phyloP scores from a whole-genome alignment of 805 yeast species.

The Starmerella kuoi region DNA sequence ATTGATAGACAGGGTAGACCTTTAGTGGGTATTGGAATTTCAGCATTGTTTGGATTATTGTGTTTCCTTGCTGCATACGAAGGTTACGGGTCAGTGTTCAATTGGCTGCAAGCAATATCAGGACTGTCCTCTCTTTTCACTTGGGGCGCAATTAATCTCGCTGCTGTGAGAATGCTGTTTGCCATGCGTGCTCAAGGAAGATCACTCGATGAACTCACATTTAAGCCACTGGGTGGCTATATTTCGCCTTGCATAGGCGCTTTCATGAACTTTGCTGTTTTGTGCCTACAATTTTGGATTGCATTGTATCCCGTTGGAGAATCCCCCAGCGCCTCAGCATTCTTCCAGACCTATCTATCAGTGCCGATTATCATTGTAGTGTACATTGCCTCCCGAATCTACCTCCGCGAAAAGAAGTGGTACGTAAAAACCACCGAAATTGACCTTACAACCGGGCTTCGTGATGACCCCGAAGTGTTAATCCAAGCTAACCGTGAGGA shows the following conservation, averaged over 20 bases:
- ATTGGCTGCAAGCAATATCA: conserved; percentile 62
- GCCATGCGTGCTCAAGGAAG: conserved; percentile 55
- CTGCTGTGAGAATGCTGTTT: conserved; percentile 53
- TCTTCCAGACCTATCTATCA: conserved; percentile 46
- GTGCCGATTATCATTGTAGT: conserved; percentile 30
- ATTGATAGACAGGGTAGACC: conserved; percentile 74
- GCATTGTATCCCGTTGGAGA: conserved; percentile 56
- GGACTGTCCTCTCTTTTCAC: conserved; percentile 63
- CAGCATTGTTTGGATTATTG: conserved; percentile 40
- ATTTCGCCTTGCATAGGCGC: conserved; percentile 56
- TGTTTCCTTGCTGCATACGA: conserved; percentile 52
- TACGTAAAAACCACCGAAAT: conserved; percentile 14
- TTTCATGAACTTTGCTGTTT: conserved; percentile 43
- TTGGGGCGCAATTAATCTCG: conserved; percentile 61
- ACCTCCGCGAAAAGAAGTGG: conserved; percentile 11
- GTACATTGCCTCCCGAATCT: conserved; percentile 13
- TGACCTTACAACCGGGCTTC: conserved; percentile 20
- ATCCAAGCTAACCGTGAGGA: conserved; percentile 14
- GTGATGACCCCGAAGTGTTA: conserved; percentile 17
- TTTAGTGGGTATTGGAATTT: conserved; percentile 45
- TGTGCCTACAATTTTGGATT: conserved; percentile 70
- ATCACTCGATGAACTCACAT: conserved; percentile 53
- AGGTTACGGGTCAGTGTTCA: conserved; percentile 41
- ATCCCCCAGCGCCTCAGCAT: conserved; percentile 29
- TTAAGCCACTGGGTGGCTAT: conserved; percentile 53